Evolutionary conservation across 441 rosid species (phyloP).

Genomic region (Cnidoscolus chayamansa): DNA sequence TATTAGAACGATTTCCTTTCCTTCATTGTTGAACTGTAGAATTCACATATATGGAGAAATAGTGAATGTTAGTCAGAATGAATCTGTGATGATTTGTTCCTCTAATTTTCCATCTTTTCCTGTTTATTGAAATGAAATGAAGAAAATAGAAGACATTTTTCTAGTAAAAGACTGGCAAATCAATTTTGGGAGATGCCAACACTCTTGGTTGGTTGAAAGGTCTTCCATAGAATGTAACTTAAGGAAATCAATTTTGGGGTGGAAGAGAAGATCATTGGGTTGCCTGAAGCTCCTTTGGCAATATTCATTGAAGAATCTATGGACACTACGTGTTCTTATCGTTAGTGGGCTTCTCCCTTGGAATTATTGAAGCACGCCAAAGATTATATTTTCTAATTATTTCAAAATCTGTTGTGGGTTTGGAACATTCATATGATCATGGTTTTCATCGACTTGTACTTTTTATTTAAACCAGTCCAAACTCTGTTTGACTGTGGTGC

Average conservation of each 20-base stretch:
- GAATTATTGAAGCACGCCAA: neutral
- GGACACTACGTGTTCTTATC: neutral
- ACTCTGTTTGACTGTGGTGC: neutral
- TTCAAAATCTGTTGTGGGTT: neutral
- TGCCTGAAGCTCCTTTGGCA: neutral
- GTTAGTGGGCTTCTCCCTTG: neutral
- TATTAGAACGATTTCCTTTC: neutral
- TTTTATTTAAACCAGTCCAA: neutral
- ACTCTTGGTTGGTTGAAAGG: neutral
- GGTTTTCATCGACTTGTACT: neutral
- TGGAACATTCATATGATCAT: neutral
- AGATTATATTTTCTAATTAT: neutral
- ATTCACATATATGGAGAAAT: constrained; percentile 5
- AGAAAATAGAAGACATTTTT: neutral
- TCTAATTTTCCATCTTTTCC: neutral
- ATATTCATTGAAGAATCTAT: neutral
- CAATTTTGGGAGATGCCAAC: neutral
- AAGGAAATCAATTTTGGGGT: neutral
- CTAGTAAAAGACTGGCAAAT: neutral
- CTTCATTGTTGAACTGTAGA: neutral
- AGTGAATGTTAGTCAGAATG: neutral
- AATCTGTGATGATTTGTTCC: neutral
- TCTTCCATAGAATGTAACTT: neutral
- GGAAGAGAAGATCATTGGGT: neutral
- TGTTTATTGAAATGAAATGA: neutral